phyloP scores from a whole-genome alignment of 2,329 filamentous ascomycete species.

The Leptographium procerum region DNA sequence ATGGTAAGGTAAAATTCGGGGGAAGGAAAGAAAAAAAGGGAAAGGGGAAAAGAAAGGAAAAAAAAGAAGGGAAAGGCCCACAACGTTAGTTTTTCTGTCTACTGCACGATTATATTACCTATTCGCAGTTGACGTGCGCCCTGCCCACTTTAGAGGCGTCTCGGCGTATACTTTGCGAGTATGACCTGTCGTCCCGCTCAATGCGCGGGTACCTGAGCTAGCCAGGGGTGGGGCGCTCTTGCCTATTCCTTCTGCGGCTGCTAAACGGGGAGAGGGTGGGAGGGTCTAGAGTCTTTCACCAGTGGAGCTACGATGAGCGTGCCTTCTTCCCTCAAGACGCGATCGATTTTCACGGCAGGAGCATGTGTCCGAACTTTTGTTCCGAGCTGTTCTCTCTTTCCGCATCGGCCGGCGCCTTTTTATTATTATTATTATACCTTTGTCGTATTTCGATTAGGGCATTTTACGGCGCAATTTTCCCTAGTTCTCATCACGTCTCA shows the following conservation, averaged over 20 bases:
- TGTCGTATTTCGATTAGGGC: neutral
- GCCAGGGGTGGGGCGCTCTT: neutral
- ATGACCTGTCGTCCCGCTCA: neutral
- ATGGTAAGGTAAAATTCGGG: neutral
- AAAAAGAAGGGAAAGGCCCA: neutral
- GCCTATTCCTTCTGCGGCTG: neutral
- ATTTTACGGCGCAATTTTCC: no score
- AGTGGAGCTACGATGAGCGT: neutral
- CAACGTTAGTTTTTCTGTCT: neutral
- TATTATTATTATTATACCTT: no score
- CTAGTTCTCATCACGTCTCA: neutral
- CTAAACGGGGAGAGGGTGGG: neutral
- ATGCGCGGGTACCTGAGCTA: neutral
- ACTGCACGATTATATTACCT: neutral
- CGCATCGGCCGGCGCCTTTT: neutral
- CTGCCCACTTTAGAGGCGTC: neutral
- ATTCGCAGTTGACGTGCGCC: neutral
- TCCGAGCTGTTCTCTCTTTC: neutral
- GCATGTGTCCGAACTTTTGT: neutral
- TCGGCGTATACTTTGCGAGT: neutral
- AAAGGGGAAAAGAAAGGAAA: neutral
- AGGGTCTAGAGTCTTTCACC: neutral
- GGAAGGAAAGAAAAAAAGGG: neutral
- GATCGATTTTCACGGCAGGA: neutral
- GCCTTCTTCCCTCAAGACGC: neutral